These are phyloP conservation scores for Priceomyces carsonii DNA, from an alignment of 805 yeast species.

Conservation along the genomic window DNA sequence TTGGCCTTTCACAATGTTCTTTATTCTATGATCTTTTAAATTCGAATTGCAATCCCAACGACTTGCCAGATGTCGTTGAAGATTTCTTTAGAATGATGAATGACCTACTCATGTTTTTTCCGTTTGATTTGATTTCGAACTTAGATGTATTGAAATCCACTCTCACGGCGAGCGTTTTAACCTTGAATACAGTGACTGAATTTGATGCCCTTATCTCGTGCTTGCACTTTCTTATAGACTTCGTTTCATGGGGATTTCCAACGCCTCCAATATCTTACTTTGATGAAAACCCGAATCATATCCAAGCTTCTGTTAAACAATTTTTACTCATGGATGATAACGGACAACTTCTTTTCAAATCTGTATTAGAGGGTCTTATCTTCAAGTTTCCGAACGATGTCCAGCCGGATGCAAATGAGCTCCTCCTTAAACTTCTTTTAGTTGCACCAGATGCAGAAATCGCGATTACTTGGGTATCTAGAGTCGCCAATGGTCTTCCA, in stretches of 20 bases:
- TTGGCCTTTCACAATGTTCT: slow-evolving; percentile 65
- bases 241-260: slow-evolving; percentile 80
- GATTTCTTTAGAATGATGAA: slow-evolving; percentile 82
- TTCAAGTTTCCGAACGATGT: slow-evolving; percentile 70
- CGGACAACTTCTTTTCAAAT: slow-evolving; percentile 57
- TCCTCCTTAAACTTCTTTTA: slow-evolving; percentile 62
- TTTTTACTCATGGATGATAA: slow-evolving; percentile 43
- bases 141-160: slow-evolving; percentile 51
- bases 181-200: slow-evolving; percentile 56
- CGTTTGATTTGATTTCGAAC: slow-evolving; percentile 49
- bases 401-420: slow-evolving; percentile 72
- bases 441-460: slow-evolving; percentile 46
- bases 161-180: slow-evolving; percentile 58
- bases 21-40: slow-evolving; percentile 46
- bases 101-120: slow-evolving; percentile 76
- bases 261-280: slow-evolving; percentile 76
- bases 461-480: slow-evolving; percentile 60
- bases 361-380: slow-evolving; percentile 65
- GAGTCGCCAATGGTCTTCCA: slow-evolving; percentile 59
- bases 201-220: slow-evolving; percentile 69
- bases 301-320: slow-evolving; percentile 49
- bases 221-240: slow-evolving; percentile 77
- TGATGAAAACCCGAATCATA: slow-evolving; percentile 51
- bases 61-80: slow-evolving; percentile 71
- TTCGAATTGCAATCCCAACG: slow-evolving; percentile 29